Base-by-base conservation (phyloP, 2,329 filamentous ascomycete genomes). In the Aspergillus latus region DNA sequence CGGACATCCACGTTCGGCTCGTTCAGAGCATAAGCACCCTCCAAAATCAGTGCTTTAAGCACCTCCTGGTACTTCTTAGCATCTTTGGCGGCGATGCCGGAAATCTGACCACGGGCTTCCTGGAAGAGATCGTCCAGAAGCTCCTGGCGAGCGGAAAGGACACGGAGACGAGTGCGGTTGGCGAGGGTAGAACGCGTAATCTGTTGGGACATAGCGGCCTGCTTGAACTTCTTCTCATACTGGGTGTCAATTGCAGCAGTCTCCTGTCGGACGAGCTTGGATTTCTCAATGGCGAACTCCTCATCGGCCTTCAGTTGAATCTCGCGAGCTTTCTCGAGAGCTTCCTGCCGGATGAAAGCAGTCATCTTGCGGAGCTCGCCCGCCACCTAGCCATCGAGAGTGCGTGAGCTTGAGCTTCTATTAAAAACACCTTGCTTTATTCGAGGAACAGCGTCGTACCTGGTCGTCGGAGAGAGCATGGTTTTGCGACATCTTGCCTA, bases 281-380 rank as follows among this genome's bases (percentile, higher is more conserved):
- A 94, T 81, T 99, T 99, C 76, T 99, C 94, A 74, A 97, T 97
- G 74, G 91, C 90, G 78, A 97, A 97, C 78, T 99, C 94, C 78
- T 97, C 92, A 81, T 97, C 92, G 76, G 94, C 94, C 80, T 97
- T 97, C 80, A 97, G 88, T 72, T 94, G 86, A 77, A 99, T 97
- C 79, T 99, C 94, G 74, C 89, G 89, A 69, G 92, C 92, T 80
- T 99, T 99, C 76, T 99, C 94, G 71, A 89, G 85, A 58, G 94
- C 94, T 81, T 99, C 94, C 80, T 97, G 94, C 77, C 92, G 90
- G 86, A 99, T 99, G 85, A 99, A 99, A 74, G 92, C 93, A 59
- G 94, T 97, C 94, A 99, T 99, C 86, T 99, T 99, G 84, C 90
- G 92, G 79, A 99, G 90, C 86, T 99, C 94, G 79, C 90, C 88